Base-by-base conservation (phyloP, 2,329 filamentous ascomycete genomes). In the Cladophialophora immunda region DNA sequence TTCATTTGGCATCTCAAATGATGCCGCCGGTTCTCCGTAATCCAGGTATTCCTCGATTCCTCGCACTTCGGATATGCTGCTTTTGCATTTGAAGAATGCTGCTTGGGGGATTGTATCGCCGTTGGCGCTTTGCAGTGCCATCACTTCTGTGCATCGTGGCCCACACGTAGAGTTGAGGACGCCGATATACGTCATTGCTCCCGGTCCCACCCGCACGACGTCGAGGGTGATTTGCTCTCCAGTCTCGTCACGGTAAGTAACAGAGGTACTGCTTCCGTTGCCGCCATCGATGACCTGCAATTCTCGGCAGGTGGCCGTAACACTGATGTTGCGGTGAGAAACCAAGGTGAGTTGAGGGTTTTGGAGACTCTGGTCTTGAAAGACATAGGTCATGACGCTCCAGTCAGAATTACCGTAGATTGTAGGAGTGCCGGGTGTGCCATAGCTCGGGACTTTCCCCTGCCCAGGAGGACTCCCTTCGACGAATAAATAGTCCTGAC, bases 101-200 rank as follows among this genome's bases (percentile, higher is more conserved):
- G 70, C 45, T 19, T 25, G 22, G 9, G 65, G 62, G 22, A 68
- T 62, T 13, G 64, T 63, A 19, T 63, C 53, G 32, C 45, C 62
- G 29, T 65, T 59, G 34, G 66, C 57, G 29, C 58, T 64, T 45
- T 73, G 68, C 50, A 72, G 58, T 9, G 64, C 68, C 38, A 70
- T 54, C 34, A 72, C 57, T 34, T 70, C 61, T 2, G 69, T 66
- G 58, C 72, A 73, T 9, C 72, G 69, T 13, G 64, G 64, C 9
- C 72, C 72, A 64, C 72, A 73, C 4, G 68, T 72, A 3, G 66
- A 66, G 45, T 70, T 69, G 34, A 68, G 53, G 1, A 68, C 62
- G 27, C 68, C 66, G 11, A 70, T 47, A 47, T 69, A 72, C n/a
- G 66, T 69, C 57, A 64, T 60, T 15, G 68, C 70, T 30, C 70